A percentile compares a stretch with the other conserved stretches of the same genome.
phyloP scores from a whole-genome alignment of 164 flowering plant species.

The Kalanchoe fedtschenkoi region DNA sequence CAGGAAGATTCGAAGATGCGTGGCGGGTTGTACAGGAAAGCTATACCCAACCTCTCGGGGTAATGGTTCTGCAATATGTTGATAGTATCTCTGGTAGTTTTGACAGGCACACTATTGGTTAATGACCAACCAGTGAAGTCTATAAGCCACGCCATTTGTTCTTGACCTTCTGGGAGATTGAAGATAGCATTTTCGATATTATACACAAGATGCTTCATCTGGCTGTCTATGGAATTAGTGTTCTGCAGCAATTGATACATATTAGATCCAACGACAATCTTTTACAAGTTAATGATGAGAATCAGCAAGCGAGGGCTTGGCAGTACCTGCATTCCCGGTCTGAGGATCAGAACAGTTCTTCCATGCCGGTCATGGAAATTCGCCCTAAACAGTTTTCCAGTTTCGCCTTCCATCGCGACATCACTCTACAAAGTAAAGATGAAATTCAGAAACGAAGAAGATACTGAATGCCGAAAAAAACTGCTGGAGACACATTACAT shows the following conservation, averaged over 20 bases:
- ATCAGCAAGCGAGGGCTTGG: background rate
- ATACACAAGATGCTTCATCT: constrained; percentile 81
- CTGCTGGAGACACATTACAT: too few species aligned
- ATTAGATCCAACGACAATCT: background rate
- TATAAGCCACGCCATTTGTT: constrained; percentile 88
- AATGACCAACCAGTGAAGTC: constrained; percentile 88
- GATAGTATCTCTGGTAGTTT: constrained; percentile 60
- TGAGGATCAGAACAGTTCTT: constrained; percentile 63
- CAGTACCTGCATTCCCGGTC: constrained; percentile 54
- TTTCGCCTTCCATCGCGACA: constrained; percentile 80
- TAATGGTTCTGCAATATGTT: constrained; percentile 75
- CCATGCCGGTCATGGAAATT: constrained; percentile 67
- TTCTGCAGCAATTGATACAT: constrained; percentile 36
- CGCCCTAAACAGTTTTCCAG: constrained; percentile 80
- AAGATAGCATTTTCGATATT: constrained; percentile 85
- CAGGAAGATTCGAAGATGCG: constrained; percentile 86
- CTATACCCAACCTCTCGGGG: constrained; percentile 84
- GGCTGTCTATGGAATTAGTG: constrained; percentile 54
- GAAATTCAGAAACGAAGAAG: background rate
- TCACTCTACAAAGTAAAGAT: constrained; percentile 32
- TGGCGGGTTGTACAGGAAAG: constrained; percentile 88
- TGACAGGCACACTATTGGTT: constrained; percentile 53
- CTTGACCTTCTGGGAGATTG: constrained; percentile 80
- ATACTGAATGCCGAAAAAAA: background rate
- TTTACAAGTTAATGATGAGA: background rate